A percentile compares a stretch with the other conserved stretches of the same genome.
Evolutionary conservation across 2,329 filamentous ascomycete species (phyloP).

Genomic region (Pleomassaria siparia): DNA sequence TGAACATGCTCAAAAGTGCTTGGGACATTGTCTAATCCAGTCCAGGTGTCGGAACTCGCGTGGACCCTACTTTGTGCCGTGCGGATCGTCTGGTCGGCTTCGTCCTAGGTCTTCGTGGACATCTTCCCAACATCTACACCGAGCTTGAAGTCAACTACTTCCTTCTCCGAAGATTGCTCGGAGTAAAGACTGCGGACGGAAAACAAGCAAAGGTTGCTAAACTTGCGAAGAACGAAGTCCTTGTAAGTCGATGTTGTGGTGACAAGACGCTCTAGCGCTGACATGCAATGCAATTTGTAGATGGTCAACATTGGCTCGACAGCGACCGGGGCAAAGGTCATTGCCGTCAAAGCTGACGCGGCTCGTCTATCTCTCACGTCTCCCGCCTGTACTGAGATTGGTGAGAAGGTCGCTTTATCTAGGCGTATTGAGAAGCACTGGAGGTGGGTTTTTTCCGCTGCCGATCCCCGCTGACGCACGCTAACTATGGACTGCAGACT

Average conservation of each 20-base stretch:
- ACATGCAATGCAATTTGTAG: constrained; percentile 22
- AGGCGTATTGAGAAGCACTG: constrained; percentile 99
- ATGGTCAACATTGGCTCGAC: constrained; percentile 99
- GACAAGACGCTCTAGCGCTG: constrained; percentile 9
- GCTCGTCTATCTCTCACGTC: constrained; percentile 91
- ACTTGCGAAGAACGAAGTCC: constrained; percentile 95
- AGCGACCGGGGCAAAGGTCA: constrained; percentile 94
- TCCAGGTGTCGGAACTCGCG: constrained; percentile 86
- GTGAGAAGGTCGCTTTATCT: constrained; percentile 95
- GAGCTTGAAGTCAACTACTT: constrained; percentile 99
- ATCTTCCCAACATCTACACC: constrained; percentile 93
- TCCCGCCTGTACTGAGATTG: constrained; percentile 94
- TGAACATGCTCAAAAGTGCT: not conserved
- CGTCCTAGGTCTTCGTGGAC: constrained; percentile 91
- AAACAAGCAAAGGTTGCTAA: constrained; percentile 99
- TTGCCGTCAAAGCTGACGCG: constrained; percentile 95
- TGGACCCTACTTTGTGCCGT: constrained; percentile 97
- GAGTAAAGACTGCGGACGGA: constrained; percentile 96
- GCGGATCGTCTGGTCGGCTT: constrained; percentile 98
- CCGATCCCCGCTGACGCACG: constrained; percentile 5
- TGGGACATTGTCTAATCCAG: constrained; percentile 12
- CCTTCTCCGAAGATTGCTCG: constrained; percentile 86
- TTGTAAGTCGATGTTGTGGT: constrained; percentile 46
- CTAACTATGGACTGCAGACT: constrained; percentile 22
- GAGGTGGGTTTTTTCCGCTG: constrained; percentile 71